phyloP scores from a whole-genome alignment of 2,329 filamentous ascomycete species.

The Penicillium thymicola region DNA sequence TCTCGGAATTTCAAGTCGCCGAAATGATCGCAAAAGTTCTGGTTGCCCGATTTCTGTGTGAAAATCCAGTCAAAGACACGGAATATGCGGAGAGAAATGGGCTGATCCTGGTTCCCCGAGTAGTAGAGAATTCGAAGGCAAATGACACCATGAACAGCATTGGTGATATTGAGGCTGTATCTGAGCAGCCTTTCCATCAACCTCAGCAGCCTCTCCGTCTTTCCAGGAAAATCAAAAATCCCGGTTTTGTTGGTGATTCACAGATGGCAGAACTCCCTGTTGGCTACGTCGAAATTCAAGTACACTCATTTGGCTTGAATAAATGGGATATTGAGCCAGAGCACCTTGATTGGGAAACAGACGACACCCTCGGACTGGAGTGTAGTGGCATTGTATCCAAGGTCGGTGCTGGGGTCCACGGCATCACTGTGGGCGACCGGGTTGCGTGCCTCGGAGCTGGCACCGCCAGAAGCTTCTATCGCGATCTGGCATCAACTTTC shows the following conservation, averaged over 20 bases:
- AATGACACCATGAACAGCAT: slow-evolving; percentile 5
- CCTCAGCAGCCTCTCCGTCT: slow-evolving; percentile 7
- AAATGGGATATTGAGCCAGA: slow-evolving; percentile 22
- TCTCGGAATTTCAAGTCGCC: slow-evolving; percentile 2
- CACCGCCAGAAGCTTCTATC: slow-evolving; percentile 17
- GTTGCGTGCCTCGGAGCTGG: slow-evolving; percentile 22
- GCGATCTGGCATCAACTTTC: slow-evolving; percentile 15
- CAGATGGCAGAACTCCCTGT: neutral
- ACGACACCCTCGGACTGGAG: slow-evolving; percentile 6
- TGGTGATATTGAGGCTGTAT: neutral
- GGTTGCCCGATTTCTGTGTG: slow-evolving; percentile 5
- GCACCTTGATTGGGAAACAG: neutral
- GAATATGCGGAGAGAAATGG: slow-evolving; percentile 27
- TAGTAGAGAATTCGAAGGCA: slow-evolving; percentile 14
- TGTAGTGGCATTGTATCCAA: slow-evolving; percentile 23
- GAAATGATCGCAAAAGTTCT: slow-evolving; percentile 15
- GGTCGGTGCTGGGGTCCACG: slow-evolving; percentile 16
- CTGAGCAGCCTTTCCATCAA: slow-evolving; percentile 14
- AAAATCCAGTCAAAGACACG: slow-evolving; percentile 12
- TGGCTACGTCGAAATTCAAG: slow-evolving; percentile 32
- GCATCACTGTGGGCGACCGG: slow-evolving; percentile 21
- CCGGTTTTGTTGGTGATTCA: slow-evolving; percentile 12
- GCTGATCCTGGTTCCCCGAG: slow-evolving; percentile 22
- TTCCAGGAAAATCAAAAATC: neutral
- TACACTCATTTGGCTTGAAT: slow-evolving; percentile 32